Evolutionary conservation across 2,329 filamentous ascomycete genomes (phyloP), one percentile per base, ranked within the genome.

Genomic region (Emergomyces pasteurianus): DNA sequence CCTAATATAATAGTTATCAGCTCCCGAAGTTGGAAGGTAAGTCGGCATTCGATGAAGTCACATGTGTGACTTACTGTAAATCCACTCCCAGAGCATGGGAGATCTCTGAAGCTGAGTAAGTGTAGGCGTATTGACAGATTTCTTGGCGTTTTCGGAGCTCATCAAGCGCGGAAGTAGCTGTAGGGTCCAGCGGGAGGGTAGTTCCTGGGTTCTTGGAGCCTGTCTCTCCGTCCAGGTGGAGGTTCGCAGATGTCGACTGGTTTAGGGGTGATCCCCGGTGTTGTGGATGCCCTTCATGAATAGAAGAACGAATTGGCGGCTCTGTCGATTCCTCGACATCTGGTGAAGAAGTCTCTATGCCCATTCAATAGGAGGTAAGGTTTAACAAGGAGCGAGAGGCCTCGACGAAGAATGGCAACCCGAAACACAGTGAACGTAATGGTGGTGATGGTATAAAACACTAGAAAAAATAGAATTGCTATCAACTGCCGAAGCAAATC

Each of bases 311-410:
- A 70, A 72, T 72, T 73, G 72, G 71, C 64, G 71, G 71, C 60
- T 74, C 72, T 59, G 72, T 73, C 72, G 72, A 71, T 70, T 74
- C 72, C 68, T 74, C 72, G 72, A 74, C 72, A 72, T 74, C 72
- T 64, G 67, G 68, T 54, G 65, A 69, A 62, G 67, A 67, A 59
- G 65, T 72, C 66, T 74, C 72, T 68, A 71, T 71, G 71, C 72
- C 72, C 72, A 74, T 74, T 73, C 72, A 74, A 74, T 69, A 63
- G 54, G 62, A 58, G 59, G 58, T 53, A 42, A 26, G 26, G 38
- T 36, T 26, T 49, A 43, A 42, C 38, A 36, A 50, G 28, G 31
- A 57, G 52, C 31, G 40, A 38, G 23, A 43, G 9, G 38, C 14
- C 26, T 46, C 23, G 54, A 57, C 54, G n/a, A 56, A 28, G 38